A percentile compares a stretch with the other conserved stretches of the same genome.
Conservation (phyloP, 192 early-diverging fungal species). For the Helicostylum pulchrum region DNA sequence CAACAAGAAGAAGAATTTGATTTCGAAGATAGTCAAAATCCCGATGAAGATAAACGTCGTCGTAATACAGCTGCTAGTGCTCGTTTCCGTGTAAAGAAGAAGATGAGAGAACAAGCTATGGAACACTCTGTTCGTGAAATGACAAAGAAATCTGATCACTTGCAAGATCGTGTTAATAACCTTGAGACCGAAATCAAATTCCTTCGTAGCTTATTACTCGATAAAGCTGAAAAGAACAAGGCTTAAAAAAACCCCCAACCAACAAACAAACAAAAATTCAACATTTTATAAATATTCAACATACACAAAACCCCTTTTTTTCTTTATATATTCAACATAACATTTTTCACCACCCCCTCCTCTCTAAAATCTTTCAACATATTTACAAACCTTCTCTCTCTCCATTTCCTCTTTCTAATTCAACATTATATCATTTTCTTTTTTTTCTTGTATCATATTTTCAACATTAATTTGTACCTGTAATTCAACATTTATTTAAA, state of each 20-base stretch:
- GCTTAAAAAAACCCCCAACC: conserved; percentile 12
- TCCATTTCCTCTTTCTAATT: conserved; percentile 1
- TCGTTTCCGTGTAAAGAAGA: conserved; percentile 94
- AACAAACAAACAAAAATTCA: conserved; percentile 4
- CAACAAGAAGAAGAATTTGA: background rate
- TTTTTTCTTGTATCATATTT: background rate
- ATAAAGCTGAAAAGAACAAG: conserved; percentile 51
- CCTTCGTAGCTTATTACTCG: conserved; percentile 81
- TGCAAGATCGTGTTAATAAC: conserved; percentile 77
- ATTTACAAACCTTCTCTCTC: background rate
- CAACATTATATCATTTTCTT: conserved; percentile 6
- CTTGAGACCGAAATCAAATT: conserved; percentile 90
- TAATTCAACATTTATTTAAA: conserved; percentile 5
- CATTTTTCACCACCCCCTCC: too few species aligned
- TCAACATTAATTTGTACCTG: background rate
- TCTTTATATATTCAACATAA: conserved; percentile 6
- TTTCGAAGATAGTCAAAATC: conserved; percentile 20
- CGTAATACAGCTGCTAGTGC: conserved; percentile 95
- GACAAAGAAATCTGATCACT: conserved; percentile 61
- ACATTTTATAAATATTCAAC: conserved; percentile 14
- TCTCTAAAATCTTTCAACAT: conserved; percentile 12
- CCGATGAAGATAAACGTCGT: conserved; percentile 84
- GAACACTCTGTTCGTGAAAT: conserved; percentile 78
- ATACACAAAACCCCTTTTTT: background rate
- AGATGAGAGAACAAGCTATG: conserved; percentile 83